Evolutionary conservation across 257 asterid genomes (phyloP).

Genomic region (Henckelia pumila): DNA sequence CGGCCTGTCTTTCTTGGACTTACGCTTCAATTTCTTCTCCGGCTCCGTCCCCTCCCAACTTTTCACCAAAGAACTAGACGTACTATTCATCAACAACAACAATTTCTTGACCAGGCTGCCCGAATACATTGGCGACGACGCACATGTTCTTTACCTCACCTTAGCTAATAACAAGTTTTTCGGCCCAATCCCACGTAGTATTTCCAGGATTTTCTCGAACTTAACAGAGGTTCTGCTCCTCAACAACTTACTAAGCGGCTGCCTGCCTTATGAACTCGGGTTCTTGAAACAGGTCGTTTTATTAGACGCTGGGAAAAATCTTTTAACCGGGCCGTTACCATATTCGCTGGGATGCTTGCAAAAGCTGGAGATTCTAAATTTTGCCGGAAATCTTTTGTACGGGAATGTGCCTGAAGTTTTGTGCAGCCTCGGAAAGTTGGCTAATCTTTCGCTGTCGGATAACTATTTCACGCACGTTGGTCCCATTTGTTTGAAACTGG

Average conservation of each 20-base stretch:
- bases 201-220: constrained; percentile 30
- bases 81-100: constrained; percentile 66
- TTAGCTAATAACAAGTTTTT: constrained; percentile 66
- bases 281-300: constrained; percentile 45
- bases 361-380: constrained; percentile 49
- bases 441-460: constrained; percentile 50
- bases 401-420: constrained; percentile 62
- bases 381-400: constrained; percentile 53
- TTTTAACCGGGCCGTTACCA: constrained; percentile 58
- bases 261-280: constrained; percentile 64
- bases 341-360: constrained; percentile 55
- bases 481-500: constrained; percentile 47
- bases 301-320: constrained; percentile 53
- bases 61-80: constrained; percentile 47
- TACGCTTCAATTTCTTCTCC: constrained; percentile 63
- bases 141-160: constrained; percentile 42
- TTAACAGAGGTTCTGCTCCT: constrained; percentile 49
- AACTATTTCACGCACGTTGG: constrained; percentile 59
- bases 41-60: constrained; percentile 65
- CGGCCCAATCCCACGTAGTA: constrained; percentile 60
- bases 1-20: constrained; percentile 50
- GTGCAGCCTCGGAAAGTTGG: constrained; percentile 45
- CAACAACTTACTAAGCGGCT: constrained; percentile 58
- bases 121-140: constrained; percentile 31
- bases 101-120: constrained; percentile 50